Evolutionary conservation across 2,329 filamentous ascomycete genomes (phyloP), one percentile per base, ranked within the genome.

Genomic region (Aphanocladium album): DNA sequence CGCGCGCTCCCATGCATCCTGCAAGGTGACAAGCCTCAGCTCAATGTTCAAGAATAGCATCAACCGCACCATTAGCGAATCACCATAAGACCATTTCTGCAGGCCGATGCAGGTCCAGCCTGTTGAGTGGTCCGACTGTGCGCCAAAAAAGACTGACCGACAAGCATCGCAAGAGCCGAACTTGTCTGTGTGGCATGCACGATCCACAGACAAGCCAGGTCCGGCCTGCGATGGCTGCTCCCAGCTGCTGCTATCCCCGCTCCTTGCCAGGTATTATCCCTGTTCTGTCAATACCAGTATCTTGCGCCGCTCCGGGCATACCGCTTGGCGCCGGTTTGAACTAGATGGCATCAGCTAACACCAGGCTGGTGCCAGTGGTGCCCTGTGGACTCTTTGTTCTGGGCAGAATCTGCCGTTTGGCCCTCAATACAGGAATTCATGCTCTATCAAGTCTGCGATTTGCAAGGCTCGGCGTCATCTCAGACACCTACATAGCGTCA

Each of bases 21-120:
- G 54, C 43, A 39, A 14, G 54, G 56, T 51, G 56, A 51, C 8
- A 23, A 30, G 25, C 35, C 33, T 47, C 55, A 41, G 55, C 33
- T 41, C 46, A 46, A 19, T 11, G 16, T 41, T 46, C 11, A 56
- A 56, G 37, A 56, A 56, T 56, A 47, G 53, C 27, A 47, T 56
- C 53, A 56, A 21, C 39, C 7, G n/a, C 41, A 27, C 53, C 53
- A 47, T 35, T 17, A 21, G 23, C 11, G 25, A 58, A 21, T 14
- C 35, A 19, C 43, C 33, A 58, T 49, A 27, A 51, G 45, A 43
- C 56, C 56, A 51, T 33, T 51, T 43, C 56, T 58, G 56, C 56
- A 50, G 45, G 46, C 12, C 23, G 39, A 56, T 51, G 46, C 56
- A 58, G 47, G 56, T 33, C 46, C 56, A 33, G 37, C n/a, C 19